Evolutionary conservation across 1,284 basidiomycete genomes (phyloP).

Genomic region (Rhodotorula sp.): DNA sequence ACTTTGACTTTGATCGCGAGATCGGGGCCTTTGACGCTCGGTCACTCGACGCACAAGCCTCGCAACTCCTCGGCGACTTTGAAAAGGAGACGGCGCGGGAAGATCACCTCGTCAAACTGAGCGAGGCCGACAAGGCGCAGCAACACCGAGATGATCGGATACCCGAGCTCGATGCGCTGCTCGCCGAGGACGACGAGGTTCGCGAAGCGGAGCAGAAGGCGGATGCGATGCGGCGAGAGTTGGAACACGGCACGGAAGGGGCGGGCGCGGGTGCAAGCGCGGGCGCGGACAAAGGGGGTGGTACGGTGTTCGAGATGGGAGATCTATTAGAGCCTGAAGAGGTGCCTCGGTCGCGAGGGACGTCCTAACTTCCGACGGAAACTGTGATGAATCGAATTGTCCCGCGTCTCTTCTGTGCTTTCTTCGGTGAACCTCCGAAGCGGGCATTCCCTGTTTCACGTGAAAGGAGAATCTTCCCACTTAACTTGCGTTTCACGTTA

Average conservation of each 20-base stretch:
- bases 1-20: constrained; percentile 1
- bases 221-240: constrained; percentile 56
- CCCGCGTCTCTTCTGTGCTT: neutral
- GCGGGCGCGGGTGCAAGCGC: too few species aligned
- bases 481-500: too few species aligned
- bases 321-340: constrained; percentile 53
- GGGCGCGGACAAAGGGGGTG: too few species aligned
- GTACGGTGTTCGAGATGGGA: constrained; percentile 44
- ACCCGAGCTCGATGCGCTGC: constrained; percentile 2
- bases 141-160: constrained; percentile 27
- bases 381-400: neutral
- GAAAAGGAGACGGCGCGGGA: neutral
- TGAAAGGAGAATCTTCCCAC: too few species aligned
- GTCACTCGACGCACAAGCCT: constrained; percentile 13
- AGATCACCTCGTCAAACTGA: constrained; percentile 7
- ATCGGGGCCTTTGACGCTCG: neutral
- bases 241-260: constrained; percentile 54
- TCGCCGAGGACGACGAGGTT: constrained; percentile 55
- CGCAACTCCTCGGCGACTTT: constrained; percentile 12
- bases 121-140: constrained; percentile 17
- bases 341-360: constrained; percentile 8
- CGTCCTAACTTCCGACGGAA: neutral
- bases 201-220: constrained; percentile 51
- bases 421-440: too few species aligned
- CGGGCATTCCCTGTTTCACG: too few species aligned